phyloP scores from a whole-genome alignment of 495 filamentous ascomycete genomes.

The Neurospora sp. region DNA sequence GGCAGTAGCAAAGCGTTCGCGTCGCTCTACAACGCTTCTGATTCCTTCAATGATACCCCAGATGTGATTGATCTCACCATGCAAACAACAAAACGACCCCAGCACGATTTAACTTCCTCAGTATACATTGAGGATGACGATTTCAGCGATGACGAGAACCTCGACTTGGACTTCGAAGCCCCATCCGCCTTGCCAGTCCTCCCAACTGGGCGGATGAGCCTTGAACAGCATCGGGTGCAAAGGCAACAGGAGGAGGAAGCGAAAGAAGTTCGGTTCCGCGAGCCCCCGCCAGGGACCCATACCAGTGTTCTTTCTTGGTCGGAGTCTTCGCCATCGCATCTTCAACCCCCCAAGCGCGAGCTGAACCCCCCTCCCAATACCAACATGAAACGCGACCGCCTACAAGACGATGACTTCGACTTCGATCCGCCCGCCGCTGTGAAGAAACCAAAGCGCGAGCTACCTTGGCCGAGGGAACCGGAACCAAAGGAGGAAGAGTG shows the following conservation, averaged over 20 bases:
- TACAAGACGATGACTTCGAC: slow-evolving; percentile 6
- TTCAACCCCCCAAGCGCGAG: slow-evolving; percentile 2
- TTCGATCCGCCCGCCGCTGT: slow-evolving; percentile 13
- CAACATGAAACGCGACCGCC: slow-evolving; percentile 24
- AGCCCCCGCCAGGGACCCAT: slow-evolving; percentile 8
- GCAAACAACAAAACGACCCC: not conserved
- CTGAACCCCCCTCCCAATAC: slow-evolving; percentile 2
- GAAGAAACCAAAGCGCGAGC: slow-evolving; percentile 20
- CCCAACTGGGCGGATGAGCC: slow-evolving; percentile 15
- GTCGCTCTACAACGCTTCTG: slow-evolving; percentile 29
- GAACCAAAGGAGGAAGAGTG: slow-evolving; percentile 12
- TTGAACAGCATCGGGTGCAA: not conserved
- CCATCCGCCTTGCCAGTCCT: slow-evolving; percentile 33
- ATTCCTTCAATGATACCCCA: slow-evolving; percentile 33
- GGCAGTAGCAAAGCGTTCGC: slow-evolving; percentile 19
- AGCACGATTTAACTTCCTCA: slow-evolving; percentile 8
- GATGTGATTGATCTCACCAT: slow-evolving; percentile 10
- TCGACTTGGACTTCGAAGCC: slow-evolving; percentile 51
- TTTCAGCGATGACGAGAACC: slow-evolving; percentile 57
- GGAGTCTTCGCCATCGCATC: slow-evolving; percentile 27
- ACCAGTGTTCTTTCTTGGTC: slow-evolving; percentile 17
- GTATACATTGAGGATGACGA: slow-evolving; percentile 53
- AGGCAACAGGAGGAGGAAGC: not conserved
- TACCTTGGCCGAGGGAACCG: slow-evolving; percentile 19
- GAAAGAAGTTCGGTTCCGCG: not conserved